Evolutionary conservation across 495 filamentous ascomycete genomes (phyloP).

Genomic region (Friedmanniomyces endolithicus): DNA sequence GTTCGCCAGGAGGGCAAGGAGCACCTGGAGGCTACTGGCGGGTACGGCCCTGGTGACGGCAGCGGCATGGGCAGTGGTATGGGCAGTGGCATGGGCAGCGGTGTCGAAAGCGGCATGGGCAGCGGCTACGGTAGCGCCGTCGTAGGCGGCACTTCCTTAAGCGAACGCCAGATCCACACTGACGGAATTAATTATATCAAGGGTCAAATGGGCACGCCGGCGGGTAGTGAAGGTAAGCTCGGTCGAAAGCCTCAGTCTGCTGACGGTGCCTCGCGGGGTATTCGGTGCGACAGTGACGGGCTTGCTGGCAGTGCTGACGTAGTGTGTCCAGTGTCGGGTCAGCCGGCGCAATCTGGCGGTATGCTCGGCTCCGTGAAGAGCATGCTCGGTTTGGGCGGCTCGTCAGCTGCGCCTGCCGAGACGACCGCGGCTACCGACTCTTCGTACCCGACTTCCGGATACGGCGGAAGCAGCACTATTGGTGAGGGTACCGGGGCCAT

Average conservation of each 20-base stretch:
- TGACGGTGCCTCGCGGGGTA: too few relatives aligned
- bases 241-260: too few relatives aligned
- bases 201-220: not conserved
- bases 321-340: not conserved
- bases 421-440: not conserved
- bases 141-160: not conserved
- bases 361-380: not conserved
- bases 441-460: not conserved
- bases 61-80: too few relatives aligned
- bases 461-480: not conserved
- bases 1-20: not conserved
- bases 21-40: not conserved
- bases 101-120: not conserved
- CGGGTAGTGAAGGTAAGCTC: not conserved
- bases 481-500: not conserved
- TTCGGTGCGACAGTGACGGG: too few relatives aligned
- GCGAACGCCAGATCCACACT: not conserved
- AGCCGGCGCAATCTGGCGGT: not conserved
- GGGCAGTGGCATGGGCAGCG: too few relatives aligned
- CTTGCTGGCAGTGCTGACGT: too few relatives aligned
- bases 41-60: not conserved
- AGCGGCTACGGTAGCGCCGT: not conserved
- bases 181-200: conserved; percentile 11
- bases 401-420: too few relatives aligned
- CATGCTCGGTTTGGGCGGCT: not conserved